Conservation (phyloP, 2,329 filamentous ascomycete species). For the Ceratocystis alfenasii region DNA sequence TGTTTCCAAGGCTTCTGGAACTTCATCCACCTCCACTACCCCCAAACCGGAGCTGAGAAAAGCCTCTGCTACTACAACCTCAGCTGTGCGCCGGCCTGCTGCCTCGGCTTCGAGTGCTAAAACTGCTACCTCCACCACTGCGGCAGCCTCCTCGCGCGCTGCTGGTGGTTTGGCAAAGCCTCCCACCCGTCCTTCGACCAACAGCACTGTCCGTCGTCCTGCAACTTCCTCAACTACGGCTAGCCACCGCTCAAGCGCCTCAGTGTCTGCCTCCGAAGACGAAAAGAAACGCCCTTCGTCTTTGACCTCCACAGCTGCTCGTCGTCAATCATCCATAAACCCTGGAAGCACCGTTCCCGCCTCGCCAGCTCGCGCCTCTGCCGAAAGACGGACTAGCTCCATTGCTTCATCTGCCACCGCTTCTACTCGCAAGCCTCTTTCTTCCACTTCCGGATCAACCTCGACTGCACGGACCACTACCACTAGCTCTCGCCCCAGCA, state of each 20-base stretch:
- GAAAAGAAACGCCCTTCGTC: constrained; percentile 33
- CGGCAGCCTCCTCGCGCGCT: constrained; percentile 26
- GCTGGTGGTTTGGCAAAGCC: constrained; percentile 37
- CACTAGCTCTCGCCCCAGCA: constrained; percentile 20
- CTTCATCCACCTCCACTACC: constrained; percentile 18
- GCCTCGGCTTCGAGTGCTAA: constrained; percentile 28
- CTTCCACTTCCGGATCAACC: constrained; percentile 15
- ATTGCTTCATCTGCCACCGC: constrained; percentile 30
- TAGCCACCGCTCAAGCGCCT: constrained; percentile 37
- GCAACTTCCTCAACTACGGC: constrained; percentile 31
- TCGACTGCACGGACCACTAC: constrained; percentile 6
- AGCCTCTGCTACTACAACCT: constrained; percentile 27
- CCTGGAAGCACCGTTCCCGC: constrained; percentile 26
- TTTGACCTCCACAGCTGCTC: constrained; percentile 27
- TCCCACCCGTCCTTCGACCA: constrained; percentile 36
- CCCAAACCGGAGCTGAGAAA: constrained; percentile 31
- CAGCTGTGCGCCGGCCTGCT: constrained; percentile 29
- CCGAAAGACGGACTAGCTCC: constrained; percentile 28
- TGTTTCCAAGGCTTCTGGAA: constrained; percentile 28
- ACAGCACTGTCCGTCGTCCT: constrained; percentile 29
- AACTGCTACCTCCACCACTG: constrained; percentile 26
- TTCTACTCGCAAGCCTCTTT: constrained; percentile 17
- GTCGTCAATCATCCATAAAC: constrained; percentile 29
- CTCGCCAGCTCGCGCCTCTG: constrained; percentile 28
- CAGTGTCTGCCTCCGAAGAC: constrained; percentile 40